Evolutionary conservation across 495 filamentous ascomycete species (phyloP).

Genomic region (Penicillium diatomitis): DNA sequence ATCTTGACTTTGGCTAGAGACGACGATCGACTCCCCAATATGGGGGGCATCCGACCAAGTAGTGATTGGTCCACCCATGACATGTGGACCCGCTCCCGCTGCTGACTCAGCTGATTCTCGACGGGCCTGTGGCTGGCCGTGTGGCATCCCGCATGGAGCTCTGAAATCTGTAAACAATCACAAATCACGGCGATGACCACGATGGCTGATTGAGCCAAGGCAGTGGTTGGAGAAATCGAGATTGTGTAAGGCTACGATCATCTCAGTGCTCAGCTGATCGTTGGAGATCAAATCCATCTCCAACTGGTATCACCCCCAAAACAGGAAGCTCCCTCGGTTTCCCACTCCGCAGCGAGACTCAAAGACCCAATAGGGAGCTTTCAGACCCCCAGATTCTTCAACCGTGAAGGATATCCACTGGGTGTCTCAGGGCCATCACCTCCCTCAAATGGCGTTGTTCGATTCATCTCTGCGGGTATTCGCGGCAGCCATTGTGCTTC

Average conservation of each 20-base stretch:
- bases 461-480: constrained; percentile 50
- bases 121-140: neutral
- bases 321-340: neutral
- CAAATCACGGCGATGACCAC: neutral
- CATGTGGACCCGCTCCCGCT: neutral
- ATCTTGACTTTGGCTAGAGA: neutral
- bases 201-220: neutral
- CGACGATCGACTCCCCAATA: neutral
- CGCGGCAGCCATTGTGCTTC: constrained; percentile 55
- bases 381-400: neutral
- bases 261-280: neutral
- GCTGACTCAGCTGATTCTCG: constrained; percentile 6
- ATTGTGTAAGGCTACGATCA: neutral
- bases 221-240: too few relatives aligned
- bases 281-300: neutral
- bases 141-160: too few relatives aligned
- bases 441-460: constrained; percentile 26
- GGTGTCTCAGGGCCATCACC: neutral
- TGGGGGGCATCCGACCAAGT: neutral
- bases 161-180: constrained; percentile 7
- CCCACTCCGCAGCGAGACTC: neutral
- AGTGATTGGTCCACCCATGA: too few relatives aligned
- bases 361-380: neutral
- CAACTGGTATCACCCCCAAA: neutral
- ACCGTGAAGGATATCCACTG: neutral